phyloP scores from a whole-genome alignment of 306 rosid species.

The Dryas octopetala region DNA sequence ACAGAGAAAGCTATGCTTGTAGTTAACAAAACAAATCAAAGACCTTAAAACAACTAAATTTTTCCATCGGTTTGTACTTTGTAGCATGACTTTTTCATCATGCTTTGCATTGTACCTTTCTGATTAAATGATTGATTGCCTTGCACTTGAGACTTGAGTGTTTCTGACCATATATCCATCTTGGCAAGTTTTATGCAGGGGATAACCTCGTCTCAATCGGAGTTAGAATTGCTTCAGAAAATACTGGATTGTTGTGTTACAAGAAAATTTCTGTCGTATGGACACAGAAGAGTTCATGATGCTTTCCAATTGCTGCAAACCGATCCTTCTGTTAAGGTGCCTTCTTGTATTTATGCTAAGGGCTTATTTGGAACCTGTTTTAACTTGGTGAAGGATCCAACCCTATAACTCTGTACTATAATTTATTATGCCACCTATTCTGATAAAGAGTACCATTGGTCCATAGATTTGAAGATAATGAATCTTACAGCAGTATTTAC shows the following conservation, averaged over 20 bases:
- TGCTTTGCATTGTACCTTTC: neutral
- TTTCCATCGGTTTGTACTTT: too few relatives aligned
- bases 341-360: neutral
- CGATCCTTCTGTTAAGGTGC: conserved; percentile 61
- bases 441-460: too few relatives aligned
- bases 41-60: too few relatives aligned
- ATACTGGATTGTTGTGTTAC: conserved; percentile 35
- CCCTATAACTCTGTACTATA: too few relatives aligned
- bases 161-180: conserved; percentile 29
- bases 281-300: conserved; percentile 41
- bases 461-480: too few relatives aligned
- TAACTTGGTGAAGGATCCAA: too few relatives aligned
- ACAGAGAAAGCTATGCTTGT: too few relatives aligned
- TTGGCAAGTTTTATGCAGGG: conserved; percentile 48
- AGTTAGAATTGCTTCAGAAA: conserved; percentile 35
- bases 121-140: neutral
- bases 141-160: neutral
- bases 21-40: too few relatives aligned
- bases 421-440: too few relatives aligned
- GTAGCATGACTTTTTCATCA: too few relatives aligned
- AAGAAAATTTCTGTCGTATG: conserved; percentile 38
- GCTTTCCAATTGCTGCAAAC: conserved; percentile 52
- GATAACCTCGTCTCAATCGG: conserved; percentile 31
- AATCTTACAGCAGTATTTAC: too few relatives aligned
- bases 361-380: neutral